Conservation (phyloP, 129 eudicot species). For the Glebionis coronaria region DNA sequence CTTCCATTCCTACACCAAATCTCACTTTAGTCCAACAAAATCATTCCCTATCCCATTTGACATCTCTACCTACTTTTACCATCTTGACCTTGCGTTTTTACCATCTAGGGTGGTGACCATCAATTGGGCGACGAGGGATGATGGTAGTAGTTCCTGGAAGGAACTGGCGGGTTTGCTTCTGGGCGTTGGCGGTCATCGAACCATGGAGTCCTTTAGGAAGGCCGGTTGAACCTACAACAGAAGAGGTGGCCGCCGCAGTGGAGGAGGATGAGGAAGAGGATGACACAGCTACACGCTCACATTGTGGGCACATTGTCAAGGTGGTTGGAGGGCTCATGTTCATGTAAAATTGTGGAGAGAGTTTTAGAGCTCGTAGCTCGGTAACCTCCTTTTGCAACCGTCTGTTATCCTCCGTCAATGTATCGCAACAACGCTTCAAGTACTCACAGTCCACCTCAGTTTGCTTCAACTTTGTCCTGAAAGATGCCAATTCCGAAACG, state of each 20-base stretch:
- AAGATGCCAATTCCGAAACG: not conserved
- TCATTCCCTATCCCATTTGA: constrained; percentile 33
- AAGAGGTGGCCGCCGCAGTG: constrained; percentile 27
- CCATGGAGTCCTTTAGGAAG: constrained; percentile 26
- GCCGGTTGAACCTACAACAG: constrained; percentile 20
- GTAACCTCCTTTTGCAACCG: constrained; percentile 72
- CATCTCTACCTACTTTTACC: constrained; percentile 18
- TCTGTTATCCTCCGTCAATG: constrained; percentile 59
- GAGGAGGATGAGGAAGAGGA: constrained; percentile 44
- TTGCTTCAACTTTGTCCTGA: constrained; percentile 84
- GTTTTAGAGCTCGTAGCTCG: constrained; percentile 62
- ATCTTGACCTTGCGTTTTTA: constrained; percentile 20
- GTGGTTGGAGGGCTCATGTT: constrained; percentile 80
- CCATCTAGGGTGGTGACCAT: constrained; percentile 40
- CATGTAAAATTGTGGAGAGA: constrained; percentile 73
- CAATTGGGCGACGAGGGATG: constrained; percentile 42
- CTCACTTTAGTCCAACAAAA: constrained; percentile 39
- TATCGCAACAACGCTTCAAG: constrained; percentile 60
- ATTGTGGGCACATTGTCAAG: constrained; percentile 83
- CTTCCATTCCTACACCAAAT: constrained; percentile 42
- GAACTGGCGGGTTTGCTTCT: constrained; percentile 38
- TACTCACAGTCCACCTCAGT: constrained; percentile 82
- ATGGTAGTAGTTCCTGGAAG: constrained; percentile 52
- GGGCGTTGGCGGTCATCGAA: constrained; percentile 28
- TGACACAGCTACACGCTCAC: constrained; percentile 61